Evolutionary conservation across 108 stramenopile genomes (phyloP).

Genomic region (Seminavis robusta): DNA sequence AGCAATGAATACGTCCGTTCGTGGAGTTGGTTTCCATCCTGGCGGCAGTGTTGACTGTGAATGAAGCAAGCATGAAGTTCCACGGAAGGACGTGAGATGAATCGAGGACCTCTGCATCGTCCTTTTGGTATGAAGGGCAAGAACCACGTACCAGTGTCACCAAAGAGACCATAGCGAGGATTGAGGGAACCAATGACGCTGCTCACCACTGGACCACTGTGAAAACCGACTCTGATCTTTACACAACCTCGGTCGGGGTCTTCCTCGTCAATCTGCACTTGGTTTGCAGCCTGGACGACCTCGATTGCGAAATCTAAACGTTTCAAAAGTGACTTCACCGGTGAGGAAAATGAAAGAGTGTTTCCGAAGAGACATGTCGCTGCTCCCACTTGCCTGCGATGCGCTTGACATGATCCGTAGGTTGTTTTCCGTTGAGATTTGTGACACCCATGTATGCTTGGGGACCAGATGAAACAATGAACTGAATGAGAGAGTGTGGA

Average conservation of each 20-base stretch:
- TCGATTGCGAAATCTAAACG: constrained; percentile 67
- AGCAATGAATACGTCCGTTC: constrained; percentile 11
- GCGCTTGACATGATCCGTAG: constrained; percentile 54
- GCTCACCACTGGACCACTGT: constrained; percentile 65
- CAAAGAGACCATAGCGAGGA: constrained; percentile 77
- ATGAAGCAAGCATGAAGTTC: no score
- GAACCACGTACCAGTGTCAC: no score
- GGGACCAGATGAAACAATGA: no score
- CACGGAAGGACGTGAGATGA: no score
- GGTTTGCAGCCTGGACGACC: constrained; percentile 34
- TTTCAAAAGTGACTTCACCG: no score
- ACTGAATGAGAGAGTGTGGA: no score
- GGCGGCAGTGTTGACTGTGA: constrained; percentile 63
- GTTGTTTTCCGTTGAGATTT: constrained; percentile 40
- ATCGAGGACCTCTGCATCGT: no score
- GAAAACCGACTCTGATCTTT: constrained; percentile 47
- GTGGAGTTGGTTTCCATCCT: constrained; percentile 13
- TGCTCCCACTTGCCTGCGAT: no score
- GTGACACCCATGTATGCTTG: constrained; percentile 39
- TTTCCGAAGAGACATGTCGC: no score
- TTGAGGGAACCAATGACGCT: constrained; percentile 68
- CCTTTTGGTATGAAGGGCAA: no score
- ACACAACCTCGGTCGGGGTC: constrained; percentile 27
- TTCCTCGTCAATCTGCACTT: constrained; percentile 32
- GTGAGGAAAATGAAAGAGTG: no score